Evolutionary conservation across 257 asterid species (phyloP).

Genomic region (Plantago elongata): DNA sequence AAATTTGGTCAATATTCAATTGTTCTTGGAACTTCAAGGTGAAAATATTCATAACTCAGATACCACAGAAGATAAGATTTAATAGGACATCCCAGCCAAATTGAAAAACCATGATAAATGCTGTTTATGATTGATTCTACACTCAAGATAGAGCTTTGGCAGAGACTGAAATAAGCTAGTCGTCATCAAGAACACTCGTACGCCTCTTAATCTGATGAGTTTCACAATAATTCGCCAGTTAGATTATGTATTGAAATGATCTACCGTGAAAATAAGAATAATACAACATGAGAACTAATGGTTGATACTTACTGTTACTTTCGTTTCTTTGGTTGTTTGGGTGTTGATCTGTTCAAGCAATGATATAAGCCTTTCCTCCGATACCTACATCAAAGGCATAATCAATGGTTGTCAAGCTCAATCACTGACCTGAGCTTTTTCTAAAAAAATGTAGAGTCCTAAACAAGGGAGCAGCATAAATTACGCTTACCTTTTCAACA

Average conservation of each 20-base stretch:
- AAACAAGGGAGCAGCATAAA: neutral
- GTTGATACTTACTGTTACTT: slow-evolving; percentile 76
- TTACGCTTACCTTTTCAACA: slow-evolving; percentile 56
- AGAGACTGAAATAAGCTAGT: slow-evolving; percentile 34
- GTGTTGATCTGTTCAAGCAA: slow-evolving; percentile 95
- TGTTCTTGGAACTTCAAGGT: neutral
- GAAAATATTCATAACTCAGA: neutral
- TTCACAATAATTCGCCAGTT: neutral
- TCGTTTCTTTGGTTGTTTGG: slow-evolving; percentile 83
- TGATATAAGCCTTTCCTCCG: slow-evolving; percentile 85
- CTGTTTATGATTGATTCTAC: slow-evolving; percentile 7
- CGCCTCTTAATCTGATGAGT: slow-evolving; percentile 79
- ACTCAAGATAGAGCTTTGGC: slow-evolving; percentile 9
- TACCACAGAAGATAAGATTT: neutral
- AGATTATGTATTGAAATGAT: neutral
- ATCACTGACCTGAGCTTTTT: neutral
- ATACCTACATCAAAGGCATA: slow-evolving; percentile 44
- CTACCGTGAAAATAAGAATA: neutral
- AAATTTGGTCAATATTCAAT: neutral
- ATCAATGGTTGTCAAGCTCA: neutral
- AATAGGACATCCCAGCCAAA: slow-evolving; percentile 6
- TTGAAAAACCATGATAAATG: slow-evolving; percentile 6
- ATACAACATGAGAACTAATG: slow-evolving; percentile 1
- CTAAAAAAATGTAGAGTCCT: neutral
- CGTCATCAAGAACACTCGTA: slow-evolving; percentile 75